phyloP scores from a whole-genome alignment of 1,284 basidiomycete genomes.

The Austroboletus novae-zelandiae region DNA sequence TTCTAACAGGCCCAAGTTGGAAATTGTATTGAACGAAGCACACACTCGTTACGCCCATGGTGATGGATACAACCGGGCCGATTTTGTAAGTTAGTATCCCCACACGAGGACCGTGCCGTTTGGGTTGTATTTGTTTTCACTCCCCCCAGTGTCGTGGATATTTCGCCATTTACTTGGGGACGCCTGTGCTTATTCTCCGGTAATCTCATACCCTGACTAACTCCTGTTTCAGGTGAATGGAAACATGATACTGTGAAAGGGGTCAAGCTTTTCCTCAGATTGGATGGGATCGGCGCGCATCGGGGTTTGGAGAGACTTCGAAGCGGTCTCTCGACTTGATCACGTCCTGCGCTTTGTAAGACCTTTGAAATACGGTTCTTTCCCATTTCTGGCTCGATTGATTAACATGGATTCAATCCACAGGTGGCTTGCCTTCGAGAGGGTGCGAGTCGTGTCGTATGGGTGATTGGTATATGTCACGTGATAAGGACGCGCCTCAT shows the following conservation, averaged over 20 bases:
- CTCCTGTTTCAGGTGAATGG: neutral
- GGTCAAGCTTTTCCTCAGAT: neutral
- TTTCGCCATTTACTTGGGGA: neutral
- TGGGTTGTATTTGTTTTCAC: conserved; percentile 15
- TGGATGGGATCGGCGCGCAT: neutral
- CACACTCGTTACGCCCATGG: neutral
- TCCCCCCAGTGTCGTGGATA: conserved; percentile 4
- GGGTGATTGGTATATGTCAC: too few relatives aligned
- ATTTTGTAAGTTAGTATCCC: conserved; percentile 6
- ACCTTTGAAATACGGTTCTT: neutral
- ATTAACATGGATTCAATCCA: neutral
- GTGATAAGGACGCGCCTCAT: conserved; percentile 3
- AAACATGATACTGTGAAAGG: neutral
- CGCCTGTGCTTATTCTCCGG: too few relatives aligned
- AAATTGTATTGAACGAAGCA: neutral
- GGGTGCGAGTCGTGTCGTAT: too few relatives aligned
- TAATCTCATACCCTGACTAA: too few relatives aligned
- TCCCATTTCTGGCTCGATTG: neutral
- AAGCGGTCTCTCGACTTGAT: neutral
- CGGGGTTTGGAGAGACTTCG: neutral
- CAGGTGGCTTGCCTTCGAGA: neutral
- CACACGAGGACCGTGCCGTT: neutral
- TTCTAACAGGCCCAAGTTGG: neutral
- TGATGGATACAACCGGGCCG: neutral
- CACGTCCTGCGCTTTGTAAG: neutral